Evolutionary conservation across 768 basidiomycete species (phyloP).

Genomic region (Russula lepida): DNA sequence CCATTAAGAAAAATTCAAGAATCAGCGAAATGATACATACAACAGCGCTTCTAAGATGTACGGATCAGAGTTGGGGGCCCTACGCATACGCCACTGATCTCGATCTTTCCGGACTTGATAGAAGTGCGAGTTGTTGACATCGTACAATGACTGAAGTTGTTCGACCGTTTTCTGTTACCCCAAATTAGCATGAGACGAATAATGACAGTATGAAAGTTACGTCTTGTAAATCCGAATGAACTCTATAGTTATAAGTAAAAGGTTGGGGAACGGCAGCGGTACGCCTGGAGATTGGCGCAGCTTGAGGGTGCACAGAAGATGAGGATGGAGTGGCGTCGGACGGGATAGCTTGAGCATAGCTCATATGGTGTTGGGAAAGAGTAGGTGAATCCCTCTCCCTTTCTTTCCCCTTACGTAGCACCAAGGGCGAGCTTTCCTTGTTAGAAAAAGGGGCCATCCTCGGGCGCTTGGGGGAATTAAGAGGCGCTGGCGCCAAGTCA

Average conservation of each 20-base stretch:
- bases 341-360: background rate
- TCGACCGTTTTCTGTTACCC: background rate
- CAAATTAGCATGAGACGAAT: background rate
- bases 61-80: background rate
- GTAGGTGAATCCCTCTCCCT: background rate
- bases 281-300: background rate
- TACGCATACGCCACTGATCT: slow-evolving; percentile 10
- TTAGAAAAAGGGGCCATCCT: background rate
- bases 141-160: slow-evolving; percentile 6
- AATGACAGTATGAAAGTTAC: background rate
- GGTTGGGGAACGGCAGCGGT: background rate
- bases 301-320: background rate
- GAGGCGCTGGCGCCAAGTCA: background rate
- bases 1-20: background rate
- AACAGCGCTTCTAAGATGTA: slow-evolving; percentile 6
- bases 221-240: slow-evolving; percentile 6
- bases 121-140: slow-evolving; percentile 1
- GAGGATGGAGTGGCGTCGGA: background rate
- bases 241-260: background rate
- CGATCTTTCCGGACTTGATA: background rate
- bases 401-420: slow-evolving; percentile 5
- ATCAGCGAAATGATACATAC: background rate
- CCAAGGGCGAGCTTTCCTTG: slow-evolving; percentile 6
- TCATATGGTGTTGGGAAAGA: background rate
- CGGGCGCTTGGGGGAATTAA: slow-evolving; percentile 8